These are phyloP conservation scores for Hypsizygus marmoreus DNA, from an alignment of 768 basidiomycete genomes.

Conservation along the genomic window DNA sequence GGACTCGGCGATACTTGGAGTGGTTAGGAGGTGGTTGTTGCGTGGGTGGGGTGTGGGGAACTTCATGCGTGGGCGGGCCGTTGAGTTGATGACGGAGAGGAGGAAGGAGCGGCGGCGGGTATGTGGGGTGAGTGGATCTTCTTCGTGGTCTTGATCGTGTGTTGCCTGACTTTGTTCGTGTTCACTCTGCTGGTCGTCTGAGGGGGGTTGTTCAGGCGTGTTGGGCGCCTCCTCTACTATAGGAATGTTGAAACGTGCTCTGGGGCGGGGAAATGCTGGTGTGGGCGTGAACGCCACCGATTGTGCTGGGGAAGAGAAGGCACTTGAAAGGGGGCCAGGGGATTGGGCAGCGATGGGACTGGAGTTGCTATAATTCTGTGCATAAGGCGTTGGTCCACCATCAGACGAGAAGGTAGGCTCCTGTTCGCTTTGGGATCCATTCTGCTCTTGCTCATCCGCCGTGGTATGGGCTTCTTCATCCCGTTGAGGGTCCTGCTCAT, in stretches of 20 bases:
- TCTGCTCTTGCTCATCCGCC: constrained; percentile 16
- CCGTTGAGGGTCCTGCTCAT: constrained; percentile 2
- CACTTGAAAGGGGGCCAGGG: constrained; percentile 38
- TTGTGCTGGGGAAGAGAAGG: constrained; percentile 55
- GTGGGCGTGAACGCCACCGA: constrained; percentile 69
- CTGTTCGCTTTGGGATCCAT: constrained; percentile 25
- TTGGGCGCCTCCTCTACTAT: constrained; percentile 41
- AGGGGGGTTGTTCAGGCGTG: constrained; percentile 31
- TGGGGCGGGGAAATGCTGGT: constrained; percentile 60
- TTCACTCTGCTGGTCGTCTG: constrained; percentile 21
- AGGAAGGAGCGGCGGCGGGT: constrained; percentile 81
- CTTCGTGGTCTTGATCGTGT: constrained; percentile 23
- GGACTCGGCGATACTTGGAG: constrained; percentile 33
- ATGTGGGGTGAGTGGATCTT: constrained; percentile 63
- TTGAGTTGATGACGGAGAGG: constrained; percentile 82
- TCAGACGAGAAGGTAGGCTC: constrained; percentile 80
- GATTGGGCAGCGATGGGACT: constrained; percentile 29
- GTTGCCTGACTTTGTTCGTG: constrained; percentile 20
- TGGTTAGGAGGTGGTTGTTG: constrained; percentile 31
- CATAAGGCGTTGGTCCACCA: constrained; percentile 44
- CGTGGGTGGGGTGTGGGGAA: constrained; percentile 65
- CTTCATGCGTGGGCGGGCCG: constrained; percentile 70
- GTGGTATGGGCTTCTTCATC: constrained; percentile 15
- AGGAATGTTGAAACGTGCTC: constrained; percentile 63
- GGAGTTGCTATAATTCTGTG: constrained; percentile 27